Evolutionary conservation across 73 alveolate species (phyloP).

Genomic region (Paramecium tetraurelia): DNA sequence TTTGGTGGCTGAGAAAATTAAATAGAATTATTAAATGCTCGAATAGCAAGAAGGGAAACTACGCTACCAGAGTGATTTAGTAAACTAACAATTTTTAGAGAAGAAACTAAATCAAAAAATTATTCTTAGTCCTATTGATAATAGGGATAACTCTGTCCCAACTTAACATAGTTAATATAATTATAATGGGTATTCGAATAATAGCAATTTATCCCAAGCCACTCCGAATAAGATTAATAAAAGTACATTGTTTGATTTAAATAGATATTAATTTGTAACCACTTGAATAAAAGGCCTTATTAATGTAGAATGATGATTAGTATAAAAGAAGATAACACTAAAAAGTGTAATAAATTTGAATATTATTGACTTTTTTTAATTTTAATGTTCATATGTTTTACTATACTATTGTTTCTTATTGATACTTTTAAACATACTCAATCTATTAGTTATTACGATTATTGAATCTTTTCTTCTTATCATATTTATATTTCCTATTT

Average conservation of each 20-base stretch:
- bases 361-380: background rate
- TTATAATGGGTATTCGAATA: background rate
- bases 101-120: background rate
- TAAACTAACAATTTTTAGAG: background rate
- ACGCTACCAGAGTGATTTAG: background rate
- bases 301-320: background rate
- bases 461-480: background rate
- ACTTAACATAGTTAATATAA: background rate
- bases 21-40: background rate
- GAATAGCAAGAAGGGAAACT: background rate
- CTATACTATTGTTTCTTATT: constrained; percentile 1
- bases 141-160: background rate
- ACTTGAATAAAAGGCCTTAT: background rate
- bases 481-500: background rate
- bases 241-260: background rate
- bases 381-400: constrained; percentile 16
- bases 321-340: background rate
- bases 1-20: background rate
- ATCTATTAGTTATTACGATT: background rate
- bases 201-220: background rate
- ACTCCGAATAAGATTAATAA: background rate
- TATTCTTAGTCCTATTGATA: background rate
- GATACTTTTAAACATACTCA: constrained; percentile 30
- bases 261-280: background rate
- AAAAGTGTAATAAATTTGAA: background rate